phyloP scores from a whole-genome alignment of 306 rosid genomes.

The Cucurbita argyrosperma region DNA sequence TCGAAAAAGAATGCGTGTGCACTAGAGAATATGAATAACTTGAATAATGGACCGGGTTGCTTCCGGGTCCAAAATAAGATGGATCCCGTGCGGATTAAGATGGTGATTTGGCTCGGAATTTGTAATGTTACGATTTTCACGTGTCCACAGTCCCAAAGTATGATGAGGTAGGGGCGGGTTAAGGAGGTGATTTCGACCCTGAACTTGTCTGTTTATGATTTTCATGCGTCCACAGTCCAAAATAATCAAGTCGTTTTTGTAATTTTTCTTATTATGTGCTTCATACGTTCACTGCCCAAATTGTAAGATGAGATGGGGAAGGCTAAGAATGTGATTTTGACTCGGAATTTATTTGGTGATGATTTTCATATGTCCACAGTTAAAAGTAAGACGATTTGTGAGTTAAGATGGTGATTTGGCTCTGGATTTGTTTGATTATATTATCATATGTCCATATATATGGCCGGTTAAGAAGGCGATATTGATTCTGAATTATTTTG shows the following conservation, averaged over 20 bases:
- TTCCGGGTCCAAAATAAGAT: not conserved
- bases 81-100: not conserved
- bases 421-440: not conserved
- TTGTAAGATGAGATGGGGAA: not conserved
- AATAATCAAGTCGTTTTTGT: not conserved
- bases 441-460: not conserved
- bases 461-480: not conserved
- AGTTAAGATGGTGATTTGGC: not conserved
- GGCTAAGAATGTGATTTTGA: not conserved
- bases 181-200: not conserved
- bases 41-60: not conserved
- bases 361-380: not conserved
- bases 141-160: not conserved
- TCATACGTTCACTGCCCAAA: not conserved
- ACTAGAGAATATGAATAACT: not conserved
- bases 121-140: not conserved
- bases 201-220: not conserved
- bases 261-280: not conserved
- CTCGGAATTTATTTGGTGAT: not conserved
- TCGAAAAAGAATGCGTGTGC: not conserved
- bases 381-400: not conserved
- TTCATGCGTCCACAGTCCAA: not conserved
- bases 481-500: not conserved
- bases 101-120: not conserved
- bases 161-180: not conserved